Base-by-base conservation (phyloP, 1,139 yeast genomes). In the Lodderomyces jiufengensis region DNA sequence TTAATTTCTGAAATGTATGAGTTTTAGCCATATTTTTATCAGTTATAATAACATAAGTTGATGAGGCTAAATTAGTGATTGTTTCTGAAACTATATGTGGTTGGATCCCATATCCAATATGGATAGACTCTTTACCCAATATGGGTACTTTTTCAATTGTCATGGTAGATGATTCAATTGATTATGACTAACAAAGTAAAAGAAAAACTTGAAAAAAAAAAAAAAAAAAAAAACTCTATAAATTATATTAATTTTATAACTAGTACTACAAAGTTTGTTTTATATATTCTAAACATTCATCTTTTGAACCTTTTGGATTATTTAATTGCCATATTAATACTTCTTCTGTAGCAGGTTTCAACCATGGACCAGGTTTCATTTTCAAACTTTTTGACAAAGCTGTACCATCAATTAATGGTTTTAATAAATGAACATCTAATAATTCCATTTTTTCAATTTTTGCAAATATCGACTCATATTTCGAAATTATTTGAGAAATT, bases 41-140 rank as follows among this genome's bases (percentile, higher is more conserved):
- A 28, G 96, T 87, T 47, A 92, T 75, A 44, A 94, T 69, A 40
- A 88, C 96, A 65, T 92, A 94, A 11, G 97, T 90, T 5, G 97
- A 87, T 6, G 97, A 85, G 34, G 79, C 74, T 52, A 83, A 71
- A 32, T 71, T 70, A 13, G 64, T 51, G 28, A 88, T 66, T 35
- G 84, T 76, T 47, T 86, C 86, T 16, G 70, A 61, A 38, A 86
- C 87, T 42, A 92, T 81, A 54, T 87, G 94, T 45, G 73, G 71
- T 47, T 78, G 82, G 48, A 90, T 80, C 40, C 82, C 77, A 66
- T 83, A 87, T 26, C 99, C 99, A 44, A 94, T 87, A 59, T 86
- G 95, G 61, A 94, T 88, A 41, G 84, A 73, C 39, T 90, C 92
- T 46, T 76, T 63, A 24, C 96, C 96, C 55, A 94, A 75, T 52